Percentiles rank a stretch among this genome's conserved stretches.
phyloP scores from a whole-genome alignment of 2,329 filamentous ascomycete genomes.

The Ceratocystis huliohia region DNA sequence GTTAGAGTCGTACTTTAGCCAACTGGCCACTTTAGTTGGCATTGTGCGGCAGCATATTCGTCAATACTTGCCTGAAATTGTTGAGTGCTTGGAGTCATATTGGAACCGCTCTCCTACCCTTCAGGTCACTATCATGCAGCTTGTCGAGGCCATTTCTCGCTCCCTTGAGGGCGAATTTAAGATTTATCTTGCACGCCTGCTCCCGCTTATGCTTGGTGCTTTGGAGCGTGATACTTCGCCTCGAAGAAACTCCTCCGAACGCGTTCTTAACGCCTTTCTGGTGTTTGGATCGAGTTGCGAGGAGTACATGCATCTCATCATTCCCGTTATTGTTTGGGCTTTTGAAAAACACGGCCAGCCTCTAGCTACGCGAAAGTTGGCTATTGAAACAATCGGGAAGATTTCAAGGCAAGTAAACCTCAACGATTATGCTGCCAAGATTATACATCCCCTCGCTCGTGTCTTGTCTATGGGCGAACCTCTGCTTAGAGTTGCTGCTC shows the following conservation, averaged over 20 bases:
- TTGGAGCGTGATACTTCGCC: conserved; percentile 71
- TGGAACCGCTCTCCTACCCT: conserved; percentile 72
- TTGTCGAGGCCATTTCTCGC: conserved; percentile 87
- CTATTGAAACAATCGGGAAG: conserved; percentile 89
- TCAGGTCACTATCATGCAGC: conserved; percentile 78
- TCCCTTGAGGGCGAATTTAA: conserved; percentile 97
- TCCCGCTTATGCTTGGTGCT: conserved; percentile 88
- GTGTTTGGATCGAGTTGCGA: conserved; percentile 93
- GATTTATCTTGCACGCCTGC: conserved; percentile 74
- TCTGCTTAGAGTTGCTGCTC: conserved; percentile 61
- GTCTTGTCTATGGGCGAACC: conserved; percentile 64
- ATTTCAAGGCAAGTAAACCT: conserved; percentile 94
- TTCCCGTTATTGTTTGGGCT: conserved; percentile 84
- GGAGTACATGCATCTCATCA: conserved; percentile 98
- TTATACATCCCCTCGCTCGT: conserved; percentile 83
- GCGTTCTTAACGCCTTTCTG: conserved; percentile 85
- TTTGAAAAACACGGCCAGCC: conserved; percentile 85
- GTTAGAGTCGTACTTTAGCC: conserved; percentile 94
- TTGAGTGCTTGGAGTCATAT: conserved; percentile 75
- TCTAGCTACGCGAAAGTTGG: conserved; percentile 64
- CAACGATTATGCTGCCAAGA: conserved; percentile 90
- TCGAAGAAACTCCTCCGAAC: conserved; percentile 71
- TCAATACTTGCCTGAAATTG: conserved; percentile 75
- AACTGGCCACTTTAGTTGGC: conserved; percentile 80
- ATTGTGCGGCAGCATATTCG: conserved; percentile 96